Evolutionary conservation across 1,284 basidiomycete genomes (phyloP), one percentile per base, ranked within the genome.

Genomic region (Apiotrichum gamsii): DNA sequence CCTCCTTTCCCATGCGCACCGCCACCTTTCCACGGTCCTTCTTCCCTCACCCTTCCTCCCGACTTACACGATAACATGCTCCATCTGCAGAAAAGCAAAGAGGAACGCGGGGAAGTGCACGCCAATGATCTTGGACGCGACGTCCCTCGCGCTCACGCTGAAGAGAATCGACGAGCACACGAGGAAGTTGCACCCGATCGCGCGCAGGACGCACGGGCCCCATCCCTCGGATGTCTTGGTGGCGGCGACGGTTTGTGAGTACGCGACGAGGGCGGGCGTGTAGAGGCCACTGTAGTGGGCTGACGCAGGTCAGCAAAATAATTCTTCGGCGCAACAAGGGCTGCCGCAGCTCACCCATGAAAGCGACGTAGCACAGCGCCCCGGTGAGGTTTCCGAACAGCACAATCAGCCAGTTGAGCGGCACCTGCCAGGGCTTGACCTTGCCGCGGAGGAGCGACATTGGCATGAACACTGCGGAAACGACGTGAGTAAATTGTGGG

Each of bases 321-420:
- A n/a, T n/a, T n/a, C n/a, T n/a, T n/a, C 1, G 9, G 20, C 10
- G 14, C 20, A 23, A 4, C 31, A 18, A 4, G 15, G 31, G 19
- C 21, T 25, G 39, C 25, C 19, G 24, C 31, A 16, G n/a, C 44
- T 21, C 23, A 48, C 56, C 60, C 16, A 61, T 47, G 45, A 71
- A 56, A 2, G 54, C 63, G 24, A 60, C 61, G 49, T 58, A 70
- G 29, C 60, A 51, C 14, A 72, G 56, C 1, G 60, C 56, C 5
- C 70, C 70, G 25, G 57, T 47, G 21, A 72, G 59, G 50, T 71
- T 72, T 10, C 69, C 69, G 40, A 71, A 52, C 49, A 72, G 70
- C 24, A 64, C 62, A 44, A 72, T 58, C 20, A 63, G 20, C 68
- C 68, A 72, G 40, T 70, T 61, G 47, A 61, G 37, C 2, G 55